Base-by-base conservation (phyloP, 2,329 filamentous ascomycete species). In the Colletotrichum sp. region DNA sequence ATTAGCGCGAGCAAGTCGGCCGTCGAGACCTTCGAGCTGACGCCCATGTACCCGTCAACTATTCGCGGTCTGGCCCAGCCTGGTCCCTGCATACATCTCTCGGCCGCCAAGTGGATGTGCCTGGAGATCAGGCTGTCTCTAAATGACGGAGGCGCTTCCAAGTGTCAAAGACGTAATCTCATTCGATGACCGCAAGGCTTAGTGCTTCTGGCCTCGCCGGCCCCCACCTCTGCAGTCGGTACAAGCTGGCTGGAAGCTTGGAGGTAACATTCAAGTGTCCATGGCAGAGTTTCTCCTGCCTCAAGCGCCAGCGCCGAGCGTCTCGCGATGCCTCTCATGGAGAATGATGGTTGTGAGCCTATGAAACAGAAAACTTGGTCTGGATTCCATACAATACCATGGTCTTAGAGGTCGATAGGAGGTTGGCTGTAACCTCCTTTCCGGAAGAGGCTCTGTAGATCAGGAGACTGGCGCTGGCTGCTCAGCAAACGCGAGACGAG, bases 291-390 rank as follows among this genome's bases (percentile, higher is more conserved):
- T 26, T 52, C 44, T 30, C 21, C 52, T 52, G 21, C 18, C 26
- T 9, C 57, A 69, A 76, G 74, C 70, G 74, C 74, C 65, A 30
- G 15, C 21, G 6, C 7, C 30, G 71, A 49, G 74, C 74, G 74
- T 65, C 32, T 76, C 73, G 73, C 73, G 60, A 26, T 18, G 21
- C 6, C 18, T 9, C 2, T 64, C 63, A 52, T 18, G 18, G 5
- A 12, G 28, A n/a, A 7, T 18, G 28, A 26, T n/a, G 30, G 6
- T 10, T 67, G 18, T 28, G 18, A 32, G 69, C 72, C 72, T 72
- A 55, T 72, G 55, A 24, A 57, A n/a, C 7, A 16, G 13, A 39
- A 7, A 7, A 21, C 4, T 49, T 24, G 32, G 21, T 6, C 13
- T 21, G 32, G 18, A 18, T 26, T 39, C 15, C 28, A 26, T 39